phyloP scores from a whole-genome alignment of 2,329 filamentous ascomycete species.

The Pyrenochaeta sp. region DNA sequence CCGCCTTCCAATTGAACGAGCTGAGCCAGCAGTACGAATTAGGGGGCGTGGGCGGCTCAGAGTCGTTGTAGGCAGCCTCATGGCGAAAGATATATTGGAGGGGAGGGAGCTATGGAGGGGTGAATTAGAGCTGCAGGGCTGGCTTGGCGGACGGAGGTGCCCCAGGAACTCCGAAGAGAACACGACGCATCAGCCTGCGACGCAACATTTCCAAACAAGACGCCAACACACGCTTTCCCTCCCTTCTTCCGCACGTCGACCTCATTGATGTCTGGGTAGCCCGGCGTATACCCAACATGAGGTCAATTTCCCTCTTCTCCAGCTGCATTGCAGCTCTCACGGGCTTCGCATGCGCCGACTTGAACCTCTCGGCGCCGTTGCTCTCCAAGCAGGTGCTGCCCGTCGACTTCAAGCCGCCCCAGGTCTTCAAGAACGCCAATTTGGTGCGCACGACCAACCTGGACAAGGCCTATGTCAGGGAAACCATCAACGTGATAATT shows the following conservation, averaged over 20 bases:
- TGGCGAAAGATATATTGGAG: conserved; percentile 20
- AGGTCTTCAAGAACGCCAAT: conserved; percentile 93
- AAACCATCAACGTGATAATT: conserved; percentile 91
- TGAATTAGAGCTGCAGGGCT: conserved; percentile 21
- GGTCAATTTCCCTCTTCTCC: conserved; percentile 45
- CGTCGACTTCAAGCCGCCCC: conserved; percentile 76
- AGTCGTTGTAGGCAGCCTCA: conserved; percentile 32
- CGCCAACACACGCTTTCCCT: conserved; percentile 16
- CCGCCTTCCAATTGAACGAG: conserved; percentile 21
- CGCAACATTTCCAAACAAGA: conserved; percentile 22
- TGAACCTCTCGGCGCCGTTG: conserved; percentile 66
- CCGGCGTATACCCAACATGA: conserved; percentile 47
- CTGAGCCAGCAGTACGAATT: neutral
- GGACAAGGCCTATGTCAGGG: conserved; percentile 90
- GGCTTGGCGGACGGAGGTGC: conserved; percentile 29
- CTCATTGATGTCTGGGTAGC: conserved; percentile 43
- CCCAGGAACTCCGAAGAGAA: conserved; percentile 41
- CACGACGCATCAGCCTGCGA: conserved; percentile 48
- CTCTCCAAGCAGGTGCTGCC: conserved; percentile 58
- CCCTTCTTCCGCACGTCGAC: conserved; percentile 11
- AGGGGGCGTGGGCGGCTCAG: conserved; percentile 24
- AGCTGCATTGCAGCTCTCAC: conserved; percentile 65
- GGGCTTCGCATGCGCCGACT: conserved; percentile 64
- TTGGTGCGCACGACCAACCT: conserved; percentile 88
- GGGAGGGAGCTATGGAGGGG: conserved; percentile 13